Evolutionary conservation across 2,329 filamentous ascomycete genomes (phyloP), one percentile per base, ranked within the genome.

Genomic region (Xylogone sp.): DNA sequence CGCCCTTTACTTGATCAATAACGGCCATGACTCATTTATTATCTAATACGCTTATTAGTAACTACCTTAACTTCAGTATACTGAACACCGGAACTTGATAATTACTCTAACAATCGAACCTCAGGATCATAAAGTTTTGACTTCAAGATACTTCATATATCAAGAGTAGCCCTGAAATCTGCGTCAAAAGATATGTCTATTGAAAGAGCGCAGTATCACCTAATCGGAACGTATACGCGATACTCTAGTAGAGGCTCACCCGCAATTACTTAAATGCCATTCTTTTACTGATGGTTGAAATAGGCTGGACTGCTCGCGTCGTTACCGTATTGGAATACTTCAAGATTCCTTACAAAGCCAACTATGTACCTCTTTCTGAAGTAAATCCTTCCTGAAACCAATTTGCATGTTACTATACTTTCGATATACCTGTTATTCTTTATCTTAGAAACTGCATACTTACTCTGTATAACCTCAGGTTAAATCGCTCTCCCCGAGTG

Each of bases 401-500:
- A n/a, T n/a, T n/a, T n/a, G n/a, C n/a, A n/a, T n/a, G n/a, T n/a
- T n/a, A n/a, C n/a, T n/a, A n/a, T n/a, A n/a, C n/a, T n/a, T n/a
- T n/a, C n/a, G n/a, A n/a, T n/a, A n/a, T n/a, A n/a, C n/a, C n/a
- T n/a, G n/a, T n/a, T n/a, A n/a, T n/a, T n/a, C n/a, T n/a, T n/a
- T n/a, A n/a, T n/a, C n/a, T n/a, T n/a, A n/a, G n/a, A n/a, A n/a
- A n/a, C n/a, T n/a, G n/a, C n/a, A n/a, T n/a, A n/a, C n/a, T n/a
- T n/a, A n/a, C n/a, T n/a, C n/a, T n/a, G n/a, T n/a, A n/a, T n/a
- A n/a, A n/a, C 9, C 20, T 12, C n/a, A 48, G 45, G 45, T 48
- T 8, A 48, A 49, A 29, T 43, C 20, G 9, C 3, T 48, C 60
- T 77, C 68, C 27, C 75, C 67, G 45, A 61, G 59, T 3, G 73